phyloP scores from a whole-genome alignment of 176 grass and related monocot genomes.

The Rhipidocladum racemiflorum region DNA sequence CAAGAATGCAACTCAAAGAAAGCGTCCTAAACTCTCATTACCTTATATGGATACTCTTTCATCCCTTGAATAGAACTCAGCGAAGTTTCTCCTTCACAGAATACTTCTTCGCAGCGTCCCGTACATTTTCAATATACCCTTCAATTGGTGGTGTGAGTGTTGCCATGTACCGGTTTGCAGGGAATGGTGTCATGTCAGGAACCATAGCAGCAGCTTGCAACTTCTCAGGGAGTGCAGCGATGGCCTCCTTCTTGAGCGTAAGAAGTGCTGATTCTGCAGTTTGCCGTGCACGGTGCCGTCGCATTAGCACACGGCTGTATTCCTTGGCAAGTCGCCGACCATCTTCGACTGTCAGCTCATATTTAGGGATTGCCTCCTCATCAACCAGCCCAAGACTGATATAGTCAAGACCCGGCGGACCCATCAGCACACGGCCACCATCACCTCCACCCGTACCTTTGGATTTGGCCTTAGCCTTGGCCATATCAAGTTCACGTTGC shows the following conservation, averaged over 20 bases:
- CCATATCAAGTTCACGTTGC: slow-evolving; percentile 70
- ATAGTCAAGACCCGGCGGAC: slow-evolving; percentile 63
- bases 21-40: not conserved
- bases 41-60: slow-evolving; percentile 11
- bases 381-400: slow-evolving; percentile 87
- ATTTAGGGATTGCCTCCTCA: slow-evolving; percentile 69
- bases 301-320: slow-evolving; percentile 85
- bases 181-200: slow-evolving; percentile 77
- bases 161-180: slow-evolving; percentile 75
- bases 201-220: slow-evolving; percentile 60
- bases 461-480: slow-evolving; percentile 57
- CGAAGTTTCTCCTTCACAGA: slow-evolving; percentile 66
- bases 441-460: slow-evolving; percentile 34
- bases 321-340: slow-evolving; percentile 69
- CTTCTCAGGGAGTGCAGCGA: slow-evolving; percentile 70
- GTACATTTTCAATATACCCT: slow-evolving; percentile 72
- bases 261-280: slow-evolving; percentile 62
- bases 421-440: slow-evolving; percentile 50
- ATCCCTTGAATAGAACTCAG: slow-evolving; percentile 34
- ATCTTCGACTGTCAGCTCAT: slow-evolving; percentile 76
- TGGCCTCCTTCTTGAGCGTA: slow-evolving; percentile 72
- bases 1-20: not conserved
- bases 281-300: slow-evolving; percentile 62
- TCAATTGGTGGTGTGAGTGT: slow-evolving; percentile 89
- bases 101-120: slow-evolving; percentile 62